Conservation (phyloP, 805 yeast genomes). For the Monosporozyma unispora region DNA sequence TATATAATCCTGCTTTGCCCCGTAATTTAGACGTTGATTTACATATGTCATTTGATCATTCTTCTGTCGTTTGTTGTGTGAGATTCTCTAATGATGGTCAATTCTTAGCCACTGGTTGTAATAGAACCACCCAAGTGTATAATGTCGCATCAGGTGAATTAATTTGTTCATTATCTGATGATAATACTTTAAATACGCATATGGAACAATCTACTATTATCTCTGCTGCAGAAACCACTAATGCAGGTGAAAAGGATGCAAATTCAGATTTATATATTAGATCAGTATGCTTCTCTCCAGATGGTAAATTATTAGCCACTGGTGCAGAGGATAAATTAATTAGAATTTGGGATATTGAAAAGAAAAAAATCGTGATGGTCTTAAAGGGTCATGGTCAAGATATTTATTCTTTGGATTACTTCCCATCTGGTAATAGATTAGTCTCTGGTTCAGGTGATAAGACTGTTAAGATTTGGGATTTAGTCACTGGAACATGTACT, state of each 20-base stretch:
- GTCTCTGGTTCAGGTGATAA: slow-evolving; percentile 96
- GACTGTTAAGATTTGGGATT: slow-evolving; percentile 94
- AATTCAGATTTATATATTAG: slow-evolving; percentile 74
- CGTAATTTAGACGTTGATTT: slow-evolving; percentile 73
- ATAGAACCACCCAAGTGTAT: slow-evolving; percentile 89
- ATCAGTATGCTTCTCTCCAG: slow-evolving; percentile 94
- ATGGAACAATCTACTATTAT: neutral
- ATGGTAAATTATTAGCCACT: slow-evolving; percentile 85
- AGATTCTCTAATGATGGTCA: slow-evolving; percentile 87
- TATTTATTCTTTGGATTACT: slow-evolving; percentile 88
- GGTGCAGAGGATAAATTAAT: slow-evolving; percentile 88
- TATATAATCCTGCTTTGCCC: slow-evolving; percentile 83
- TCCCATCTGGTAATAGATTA: slow-evolving; percentile 86
- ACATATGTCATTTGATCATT: slow-evolving; percentile 83
- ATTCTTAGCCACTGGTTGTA: slow-evolving; percentile 93
- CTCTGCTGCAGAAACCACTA: slow-evolving; percentile 34
- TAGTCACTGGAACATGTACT: slow-evolving; percentile 77
- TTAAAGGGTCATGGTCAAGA: slow-evolving; percentile 95
- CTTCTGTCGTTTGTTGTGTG: slow-evolving; percentile 94
- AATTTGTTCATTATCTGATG: slow-evolving; percentile 80
- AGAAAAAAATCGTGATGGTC: slow-evolving; percentile 75
- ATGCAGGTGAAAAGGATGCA: slow-evolving; percentile 20
- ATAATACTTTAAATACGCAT: slow-evolving; percentile 21
- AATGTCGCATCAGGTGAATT: slow-evolving; percentile 86
- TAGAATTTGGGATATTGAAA: slow-evolving; percentile 90